Evolutionary conservation across 148 eudicot genomes (phyloP).

Genomic region (Nepenthes gracilis): DNA sequence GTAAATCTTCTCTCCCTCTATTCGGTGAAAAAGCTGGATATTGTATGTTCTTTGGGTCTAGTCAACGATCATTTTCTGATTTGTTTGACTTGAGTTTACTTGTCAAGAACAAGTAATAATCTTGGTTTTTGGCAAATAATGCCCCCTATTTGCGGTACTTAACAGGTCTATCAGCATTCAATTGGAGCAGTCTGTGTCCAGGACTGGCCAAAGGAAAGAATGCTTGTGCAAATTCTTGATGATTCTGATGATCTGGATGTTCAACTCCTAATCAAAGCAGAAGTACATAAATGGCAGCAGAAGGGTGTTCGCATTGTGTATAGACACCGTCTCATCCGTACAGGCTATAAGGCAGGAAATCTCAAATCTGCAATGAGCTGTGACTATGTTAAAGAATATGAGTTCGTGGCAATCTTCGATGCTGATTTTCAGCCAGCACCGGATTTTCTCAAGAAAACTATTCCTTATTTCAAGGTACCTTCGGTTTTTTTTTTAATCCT

Average conservation of each 20-base stretch:
- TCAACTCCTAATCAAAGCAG: conserved; percentile 70
- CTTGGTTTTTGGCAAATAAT: neutral
- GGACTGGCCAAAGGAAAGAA: conserved; percentile 95
- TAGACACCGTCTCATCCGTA: conserved; percentile 84
- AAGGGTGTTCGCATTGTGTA: conserved; percentile 73
- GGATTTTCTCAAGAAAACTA: conserved; percentile 78
- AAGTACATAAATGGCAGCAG: conserved; percentile 85
- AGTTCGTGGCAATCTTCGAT: conserved; percentile 93
- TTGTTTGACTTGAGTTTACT: neutral
- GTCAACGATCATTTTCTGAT: no score
- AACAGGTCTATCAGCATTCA: conserved; percentile 86
- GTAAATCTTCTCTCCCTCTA: neutral
- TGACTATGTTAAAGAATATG: conserved; percentile 88
- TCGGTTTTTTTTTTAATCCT: neutral
- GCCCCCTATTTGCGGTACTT: conserved; percentile 3
- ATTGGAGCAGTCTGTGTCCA: conserved; percentile 72
- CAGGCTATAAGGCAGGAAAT: conserved; percentile 97
- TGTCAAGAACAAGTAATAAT: neutral
- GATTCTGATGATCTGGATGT: conserved; percentile 72
- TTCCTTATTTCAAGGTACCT: conserved; percentile 86
- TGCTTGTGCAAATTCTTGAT: conserved; percentile 88
- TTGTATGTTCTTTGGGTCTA: neutral
- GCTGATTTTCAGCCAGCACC: conserved; percentile 94
- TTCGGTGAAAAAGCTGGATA: neutral
- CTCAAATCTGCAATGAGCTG: conserved; percentile 93